A percentile compares a stretch with the other conserved stretches of the same genome.
phyloP scores from a whole-genome alignment of 2,329 filamentous ascomycete genomes.

The Cadophora malorum region DNA sequence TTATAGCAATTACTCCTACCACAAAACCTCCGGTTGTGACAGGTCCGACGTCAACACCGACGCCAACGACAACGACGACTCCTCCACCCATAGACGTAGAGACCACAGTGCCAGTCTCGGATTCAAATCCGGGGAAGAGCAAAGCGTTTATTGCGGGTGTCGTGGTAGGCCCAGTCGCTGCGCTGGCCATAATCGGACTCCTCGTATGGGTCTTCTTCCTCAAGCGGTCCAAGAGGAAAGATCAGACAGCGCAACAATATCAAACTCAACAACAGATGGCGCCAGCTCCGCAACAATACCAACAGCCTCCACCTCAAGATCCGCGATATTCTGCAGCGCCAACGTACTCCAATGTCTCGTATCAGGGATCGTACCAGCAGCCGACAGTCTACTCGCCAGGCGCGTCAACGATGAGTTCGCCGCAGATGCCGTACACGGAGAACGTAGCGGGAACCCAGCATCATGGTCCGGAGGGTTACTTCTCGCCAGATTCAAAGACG shows the following conservation, averaged over 20 bases:
- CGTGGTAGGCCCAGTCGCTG: not conserved
- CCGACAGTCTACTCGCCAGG: not conserved
- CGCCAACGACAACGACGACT: not conserved
- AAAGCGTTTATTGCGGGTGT: slow-evolving; percentile 13
- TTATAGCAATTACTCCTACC: not conserved
- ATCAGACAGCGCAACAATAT: slow-evolving; percentile 1
- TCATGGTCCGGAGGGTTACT: not conserved
- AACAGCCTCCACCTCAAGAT: slow-evolving; percentile 5
- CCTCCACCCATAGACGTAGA: not conserved
- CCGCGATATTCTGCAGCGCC: slow-evolving; percentile 14
- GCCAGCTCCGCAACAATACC: slow-evolving; percentile 5
- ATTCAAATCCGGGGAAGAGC: not conserved
- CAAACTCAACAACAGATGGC: slow-evolving; percentile 3
- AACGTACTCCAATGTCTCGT: slow-evolving; percentile 3
- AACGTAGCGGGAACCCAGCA: not conserved
- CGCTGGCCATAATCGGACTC: slow-evolving; percentile 1
- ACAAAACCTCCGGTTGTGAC: not conserved
- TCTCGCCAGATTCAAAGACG: not conserved
- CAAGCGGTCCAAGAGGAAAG: not conserved
- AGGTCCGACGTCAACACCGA: not conserved
- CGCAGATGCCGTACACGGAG: not conserved
- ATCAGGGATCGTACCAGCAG: slow-evolving; percentile 5
- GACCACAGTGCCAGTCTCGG: not conserved
- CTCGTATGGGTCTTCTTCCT: slow-evolving; percentile 1
- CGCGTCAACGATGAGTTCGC: not conserved